A percentile compares a stretch with the other conserved stretches of the same genome.
Conservation (phyloP, 176 grass and related monocot species). For the Zea luxurians region DNA sequence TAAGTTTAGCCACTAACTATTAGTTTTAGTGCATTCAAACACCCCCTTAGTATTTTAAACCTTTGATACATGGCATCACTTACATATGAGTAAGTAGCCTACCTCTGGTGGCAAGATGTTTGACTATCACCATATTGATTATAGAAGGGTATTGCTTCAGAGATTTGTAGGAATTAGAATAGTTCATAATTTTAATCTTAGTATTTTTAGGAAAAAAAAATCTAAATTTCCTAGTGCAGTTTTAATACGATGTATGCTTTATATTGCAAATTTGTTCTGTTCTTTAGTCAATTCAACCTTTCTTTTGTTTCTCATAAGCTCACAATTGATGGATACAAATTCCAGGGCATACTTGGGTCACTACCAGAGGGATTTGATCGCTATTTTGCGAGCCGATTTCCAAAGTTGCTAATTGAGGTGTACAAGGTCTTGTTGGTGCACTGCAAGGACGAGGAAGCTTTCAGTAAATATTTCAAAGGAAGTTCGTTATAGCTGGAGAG, state of each 20-base stretch:
- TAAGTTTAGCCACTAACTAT: no score
- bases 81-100: neutral
- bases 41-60: neutral
- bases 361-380: slow-evolving; percentile 79
- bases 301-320: neutral
- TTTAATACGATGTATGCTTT: neutral
- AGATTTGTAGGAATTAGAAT: neutral
- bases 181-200: neutral
- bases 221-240: neutral
- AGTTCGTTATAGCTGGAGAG: slow-evolving; percentile 36
- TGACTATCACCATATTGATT: slow-evolving; percentile 9
- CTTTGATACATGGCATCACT: neutral
- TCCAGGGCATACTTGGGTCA: slow-evolving; percentile 71
- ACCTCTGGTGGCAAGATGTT: neutral
- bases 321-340: slow-evolving; percentile 11
- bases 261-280: neutral
- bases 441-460: slow-evolving; percentile 75
- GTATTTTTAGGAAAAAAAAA: neutral
- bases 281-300: neutral
- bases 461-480: slow-evolving; percentile 76
- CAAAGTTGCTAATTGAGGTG: slow-evolving; percentile 82
- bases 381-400: slow-evolving; percentile 82
- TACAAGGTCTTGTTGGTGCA: slow-evolving; percentile 66
- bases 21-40: no score
- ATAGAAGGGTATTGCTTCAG: neutral